Evolutionary conservation across 1,284 basidiomycete genomes (phyloP).

Genomic region (Malassezia arunalokei): DNA sequence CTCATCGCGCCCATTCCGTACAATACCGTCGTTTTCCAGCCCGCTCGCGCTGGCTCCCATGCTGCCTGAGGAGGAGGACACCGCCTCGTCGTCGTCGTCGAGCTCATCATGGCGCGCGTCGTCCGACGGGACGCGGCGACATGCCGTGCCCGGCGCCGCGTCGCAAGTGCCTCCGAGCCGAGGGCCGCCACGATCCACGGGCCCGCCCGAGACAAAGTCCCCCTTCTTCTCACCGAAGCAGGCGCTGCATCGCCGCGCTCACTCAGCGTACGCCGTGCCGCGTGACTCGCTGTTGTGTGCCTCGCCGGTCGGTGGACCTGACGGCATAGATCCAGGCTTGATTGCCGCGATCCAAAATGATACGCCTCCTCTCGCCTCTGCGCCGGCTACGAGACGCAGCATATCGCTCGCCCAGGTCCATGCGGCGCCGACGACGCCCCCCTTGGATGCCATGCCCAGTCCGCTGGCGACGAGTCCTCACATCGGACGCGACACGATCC

Average conservation of each 20-base stretch:
- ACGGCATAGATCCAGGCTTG: conserved; percentile 41
- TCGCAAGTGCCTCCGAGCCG: background rate
- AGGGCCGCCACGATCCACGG: conserved; percentile 8
- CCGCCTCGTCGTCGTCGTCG: background rate
- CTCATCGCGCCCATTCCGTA: conserved; percentile 14
- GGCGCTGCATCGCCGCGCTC: conserved; percentile 29
- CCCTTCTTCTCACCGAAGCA: background rate
- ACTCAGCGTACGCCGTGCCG: conserved; percentile 33
- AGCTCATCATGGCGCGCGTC: background rate
- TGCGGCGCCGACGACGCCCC: background rate
- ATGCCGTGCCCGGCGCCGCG: background rate
- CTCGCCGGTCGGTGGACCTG: conserved; percentile 40
- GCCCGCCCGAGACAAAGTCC: background rate
- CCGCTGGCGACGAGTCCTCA: background rate
- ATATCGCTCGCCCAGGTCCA: background rate
- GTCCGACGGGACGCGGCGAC: background rate
- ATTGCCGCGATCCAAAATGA: conserved; percentile 37
- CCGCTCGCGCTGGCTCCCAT: conserved; percentile 38
- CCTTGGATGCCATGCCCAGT: conserved; percentile 5
- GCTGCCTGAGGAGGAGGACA: conserved; percentile 29
- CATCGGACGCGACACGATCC: conserved; percentile 47
- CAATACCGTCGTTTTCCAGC: conserved; percentile 38
- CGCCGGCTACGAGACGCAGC: background rate
- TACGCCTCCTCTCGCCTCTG: background rate
- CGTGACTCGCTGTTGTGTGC: conserved; percentile 22